Base-by-base conservation (phyloP, 257 asterid genomes). In the Petunia secreta region DNA sequence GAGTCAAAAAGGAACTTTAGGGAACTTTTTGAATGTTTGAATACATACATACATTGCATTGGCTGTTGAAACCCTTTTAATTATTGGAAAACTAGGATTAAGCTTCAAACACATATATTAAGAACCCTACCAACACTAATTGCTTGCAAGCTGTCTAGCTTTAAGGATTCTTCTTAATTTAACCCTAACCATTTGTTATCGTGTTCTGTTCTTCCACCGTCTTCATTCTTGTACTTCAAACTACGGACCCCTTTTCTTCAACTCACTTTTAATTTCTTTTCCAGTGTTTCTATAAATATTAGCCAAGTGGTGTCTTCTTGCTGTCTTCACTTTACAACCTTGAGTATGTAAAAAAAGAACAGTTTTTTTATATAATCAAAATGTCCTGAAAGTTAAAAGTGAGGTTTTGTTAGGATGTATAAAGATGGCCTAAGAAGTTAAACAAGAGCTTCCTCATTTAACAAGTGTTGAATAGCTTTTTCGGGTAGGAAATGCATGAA, bases 141-240 rank as follows among this genome's bases (percentile, higher is more conserved):
- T 76, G 96, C 91, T 79, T 81, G 87, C 94, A 91, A 91, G 96
- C 96, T 92, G 97, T 91, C 89, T 85, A 83, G 67, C 90, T 87
- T 90, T 87, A 40, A 65, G 89, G 96, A 91, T 88, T 88, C 90
- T 91, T 86, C 39, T 57, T 25, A 25, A 25, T 25, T 58, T 79
- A 85, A 82, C 64, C 75, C 77, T 44, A 80, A 84, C 79, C 82
- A 63, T 66, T 37, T 34, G 6, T 73, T 73, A 36, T 34, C 59
- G 34, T 50, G 40, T 71, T 44, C 62, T 73, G 63, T 73, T 62
- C 36, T 50, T 73, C 75, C 63, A 50, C 78, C 63, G 6, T 36
- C 46, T 50, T 78, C 80, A 46, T 48, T 77, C 71, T 80, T 84
- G 90, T 91, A 90, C 93, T 90, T 88, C 69, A 78, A 78, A 55